Evolutionary conservation across 2,329 filamentous ascomycete species (phyloP).

Genomic region (Aspergillus neotritici): DNA sequence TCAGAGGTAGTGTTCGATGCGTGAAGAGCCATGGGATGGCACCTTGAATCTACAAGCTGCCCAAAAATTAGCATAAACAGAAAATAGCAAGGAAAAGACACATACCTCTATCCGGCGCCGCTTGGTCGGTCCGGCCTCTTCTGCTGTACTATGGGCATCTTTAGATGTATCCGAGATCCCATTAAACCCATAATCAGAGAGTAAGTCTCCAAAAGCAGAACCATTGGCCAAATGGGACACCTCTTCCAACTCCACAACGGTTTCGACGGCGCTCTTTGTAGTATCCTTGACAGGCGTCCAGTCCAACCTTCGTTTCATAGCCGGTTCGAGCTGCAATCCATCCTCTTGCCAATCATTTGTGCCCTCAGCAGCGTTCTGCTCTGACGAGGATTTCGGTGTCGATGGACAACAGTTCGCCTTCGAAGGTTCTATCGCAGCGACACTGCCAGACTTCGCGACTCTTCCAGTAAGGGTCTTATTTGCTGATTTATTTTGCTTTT

Average conservation of each 20-base stretch:
- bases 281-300: conserved; percentile 63
- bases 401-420: conserved; percentile 8
- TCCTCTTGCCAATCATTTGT: conserved; percentile 16
- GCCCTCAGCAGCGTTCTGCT: conserved; percentile 3
- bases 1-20: conserved; percentile 5
- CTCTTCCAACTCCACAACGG: conserved; percentile 12
- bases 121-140: conserved; percentile 28
- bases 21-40: conserved; percentile 11
- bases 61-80: conserved; percentile 1
- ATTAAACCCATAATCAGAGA: conserved; percentile 40
- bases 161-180: conserved; percentile 12
- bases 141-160: conserved; percentile 10
- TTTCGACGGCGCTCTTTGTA: conserved; percentile 13
- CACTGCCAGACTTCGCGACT: conserved; percentile 28
- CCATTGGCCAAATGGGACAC: not conserved
- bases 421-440: conserved; percentile 7
- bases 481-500: conserved; percentile 20
- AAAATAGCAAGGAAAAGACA: not conserved
- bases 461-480: conserved; percentile 34
- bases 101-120: conserved; percentile 35
- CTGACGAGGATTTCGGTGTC: conserved; percentile 1
- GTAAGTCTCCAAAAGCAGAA: conserved; percentile 28
- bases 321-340: conserved; percentile 37
- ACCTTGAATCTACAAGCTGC: conserved; percentile 23
- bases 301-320: conserved; percentile 51